phyloP scores from a whole-genome alignment of 176 grass and related monocot species.

The Zizania latifolia region DNA sequence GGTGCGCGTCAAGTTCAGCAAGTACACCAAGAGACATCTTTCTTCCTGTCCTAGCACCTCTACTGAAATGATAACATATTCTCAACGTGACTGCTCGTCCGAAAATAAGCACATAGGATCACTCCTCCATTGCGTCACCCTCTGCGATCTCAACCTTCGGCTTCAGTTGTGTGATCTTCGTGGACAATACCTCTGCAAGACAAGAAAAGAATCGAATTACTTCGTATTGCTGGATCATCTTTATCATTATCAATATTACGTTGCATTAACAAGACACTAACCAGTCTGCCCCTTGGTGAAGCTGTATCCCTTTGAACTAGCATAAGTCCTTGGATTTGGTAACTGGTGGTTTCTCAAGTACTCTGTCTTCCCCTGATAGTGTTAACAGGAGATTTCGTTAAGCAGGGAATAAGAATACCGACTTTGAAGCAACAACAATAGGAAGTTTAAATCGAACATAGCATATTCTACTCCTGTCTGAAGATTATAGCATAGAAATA shows the following conservation, averaged over 20 bases:
- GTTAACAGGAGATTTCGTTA: not conserved
- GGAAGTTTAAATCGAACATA: not conserved
- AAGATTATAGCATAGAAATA: not conserved
- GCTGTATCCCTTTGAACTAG: constrained; percentile 75
- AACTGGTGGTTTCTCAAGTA: constrained; percentile 83
- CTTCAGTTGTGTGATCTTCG: constrained; percentile 68
- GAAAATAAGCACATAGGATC: constrained; percentile 17
- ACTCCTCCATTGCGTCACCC: constrained; percentile 89
- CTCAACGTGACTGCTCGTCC: not conserved
- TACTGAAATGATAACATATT: constrained; percentile 11
- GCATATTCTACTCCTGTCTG: not conserved
- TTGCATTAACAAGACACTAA: constrained; percentile 20
- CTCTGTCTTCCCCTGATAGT: constrained; percentile 60
- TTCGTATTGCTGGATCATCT: not conserved
- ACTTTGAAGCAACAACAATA: not conserved
- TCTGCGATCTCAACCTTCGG: constrained; percentile 39
- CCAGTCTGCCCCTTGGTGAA: constrained; percentile 81
- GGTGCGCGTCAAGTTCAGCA: not conserved
- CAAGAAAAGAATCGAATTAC: not conserved
- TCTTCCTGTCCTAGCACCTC: not conserved
- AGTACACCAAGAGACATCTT: constrained; percentile 32
- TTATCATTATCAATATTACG: not conserved
- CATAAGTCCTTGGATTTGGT: constrained; percentile 78
- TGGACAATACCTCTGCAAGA: constrained; percentile 69
- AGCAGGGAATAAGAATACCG: not conserved